A percentile compares a stretch with the other conserved stretches of the same genome.
Evolutionary conservation across 345 rosid species (phyloP).

Genomic region (Brassica juncea): DNA sequence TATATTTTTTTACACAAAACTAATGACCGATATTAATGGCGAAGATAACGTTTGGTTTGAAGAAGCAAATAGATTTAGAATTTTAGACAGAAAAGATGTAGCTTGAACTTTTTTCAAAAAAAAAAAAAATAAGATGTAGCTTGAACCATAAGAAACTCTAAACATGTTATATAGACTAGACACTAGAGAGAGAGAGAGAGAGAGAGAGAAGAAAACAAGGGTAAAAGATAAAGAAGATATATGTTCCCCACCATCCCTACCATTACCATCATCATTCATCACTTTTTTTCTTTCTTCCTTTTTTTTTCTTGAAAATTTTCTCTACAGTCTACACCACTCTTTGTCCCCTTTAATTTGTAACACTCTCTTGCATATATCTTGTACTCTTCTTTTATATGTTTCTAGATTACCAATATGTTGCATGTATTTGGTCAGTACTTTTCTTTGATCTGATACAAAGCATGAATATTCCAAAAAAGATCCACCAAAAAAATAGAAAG

Average conservation of each 20-base stretch:
- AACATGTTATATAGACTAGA: not conserved
- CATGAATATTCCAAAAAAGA: not conserved
- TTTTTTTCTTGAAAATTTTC: slow-evolving; percentile 24
- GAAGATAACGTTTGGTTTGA: slow-evolving; percentile 12
- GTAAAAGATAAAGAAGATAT: slow-evolving; percentile 32
- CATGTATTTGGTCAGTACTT: slow-evolving; percentile 30
- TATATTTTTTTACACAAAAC: not conserved
- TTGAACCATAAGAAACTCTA: slow-evolving; percentile 32
- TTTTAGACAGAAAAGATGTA: not conserved
- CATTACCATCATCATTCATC: slow-evolving; percentile 37
- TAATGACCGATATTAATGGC: slow-evolving; percentile 21
- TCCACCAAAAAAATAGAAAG: not conserved
- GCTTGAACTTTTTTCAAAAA: slow-evolving; percentile 9
- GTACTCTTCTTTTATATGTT: not conserved
- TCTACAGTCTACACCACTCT: slow-evolving; percentile 30
- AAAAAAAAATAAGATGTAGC: not conserved
- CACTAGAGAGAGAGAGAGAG: not conserved
- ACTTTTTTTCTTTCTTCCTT: slow-evolving; percentile 16
- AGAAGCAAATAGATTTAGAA: slow-evolving; percentile 5
- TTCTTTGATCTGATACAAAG: slow-evolving; percentile 11
- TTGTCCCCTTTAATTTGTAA: slow-evolving; percentile 21
- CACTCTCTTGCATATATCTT: not conserved
- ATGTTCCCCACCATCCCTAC: slow-evolving; percentile 43
- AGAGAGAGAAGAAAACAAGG: slow-evolving; percentile 10
- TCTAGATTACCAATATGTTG: slow-evolving; percentile 26